Percentiles rank a stretch among this genome's conserved stretches.
These are phyloP conservation scores for Discostella stelligera DNA, from an alignment of 352 stramenopile species.

Conservation along the genomic window DNA sequence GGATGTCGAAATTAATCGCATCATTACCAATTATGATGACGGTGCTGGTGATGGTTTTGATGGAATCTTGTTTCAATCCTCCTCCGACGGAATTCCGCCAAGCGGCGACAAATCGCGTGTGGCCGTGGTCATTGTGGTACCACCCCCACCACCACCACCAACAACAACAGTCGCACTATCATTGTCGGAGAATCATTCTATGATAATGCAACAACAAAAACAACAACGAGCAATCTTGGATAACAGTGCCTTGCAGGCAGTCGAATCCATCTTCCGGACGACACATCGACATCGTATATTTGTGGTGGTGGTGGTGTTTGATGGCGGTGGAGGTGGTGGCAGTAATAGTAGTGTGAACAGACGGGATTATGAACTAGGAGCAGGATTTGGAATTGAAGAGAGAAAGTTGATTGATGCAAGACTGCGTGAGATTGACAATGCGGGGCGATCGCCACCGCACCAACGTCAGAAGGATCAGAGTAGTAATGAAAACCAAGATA, in stretches of 20 bases:
- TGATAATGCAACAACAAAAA: constrained; percentile 2
- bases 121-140: background rate
- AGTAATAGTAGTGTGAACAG: background rate
- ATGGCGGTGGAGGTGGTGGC: constrained; percentile 50
- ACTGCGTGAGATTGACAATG: constrained; percentile 54
- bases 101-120: background rate
- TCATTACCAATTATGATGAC: background rate
- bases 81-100: background rate
- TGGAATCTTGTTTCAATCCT: background rate
- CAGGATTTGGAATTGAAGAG: constrained; percentile 17
- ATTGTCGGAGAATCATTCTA: background rate
- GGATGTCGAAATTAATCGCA: background rate
- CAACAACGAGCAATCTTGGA: constrained; percentile 17
- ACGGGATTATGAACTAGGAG: background rate
- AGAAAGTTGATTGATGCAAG: background rate
- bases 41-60: background rate
- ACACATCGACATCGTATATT: constrained; percentile 74
- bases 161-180: background rate
- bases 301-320: constrained; percentile 60
- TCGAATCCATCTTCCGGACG: constrained; percentile 40
- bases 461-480: background rate
- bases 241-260: constrained; percentile 8
- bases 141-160: background rate
- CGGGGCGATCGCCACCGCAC: constrained; percentile 35
- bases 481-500: too few species aligned